phyloP scores from a whole-genome alignment of 441 rosid species.

The Mallotus repandus region DNA sequence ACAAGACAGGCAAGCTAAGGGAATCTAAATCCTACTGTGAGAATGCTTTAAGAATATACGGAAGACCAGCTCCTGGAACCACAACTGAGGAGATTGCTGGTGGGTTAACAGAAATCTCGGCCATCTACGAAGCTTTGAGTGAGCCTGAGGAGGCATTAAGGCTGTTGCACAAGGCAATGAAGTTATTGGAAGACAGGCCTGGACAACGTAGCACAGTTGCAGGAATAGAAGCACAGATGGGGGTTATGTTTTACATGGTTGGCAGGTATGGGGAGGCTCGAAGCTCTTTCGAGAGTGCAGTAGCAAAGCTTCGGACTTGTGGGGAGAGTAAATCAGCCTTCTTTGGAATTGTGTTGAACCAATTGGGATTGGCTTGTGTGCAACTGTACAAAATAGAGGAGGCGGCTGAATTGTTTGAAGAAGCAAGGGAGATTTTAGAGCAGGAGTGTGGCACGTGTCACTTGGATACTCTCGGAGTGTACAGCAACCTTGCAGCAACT shows the following conservation, averaged over 20 bases:
- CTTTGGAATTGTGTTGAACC: slow-evolving; percentile 87
- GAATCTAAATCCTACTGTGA: slow-evolving; percentile 93
- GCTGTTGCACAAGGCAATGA: slow-evolving; percentile 76
- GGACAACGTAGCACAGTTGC: slow-evolving; percentile 86
- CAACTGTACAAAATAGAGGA: slow-evolving; percentile 85
- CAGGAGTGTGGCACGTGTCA: slow-evolving; percentile 81
- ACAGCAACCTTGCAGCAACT: slow-evolving; percentile 94
- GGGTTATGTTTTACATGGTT: slow-evolving; percentile 80
- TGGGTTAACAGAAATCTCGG: slow-evolving; percentile 82
- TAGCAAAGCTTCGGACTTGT: slow-evolving; percentile 68
- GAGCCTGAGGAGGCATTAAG: slow-evolving; percentile 92
- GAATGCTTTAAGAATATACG: slow-evolving; percentile 79
- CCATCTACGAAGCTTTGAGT: slow-evolving; percentile 77
- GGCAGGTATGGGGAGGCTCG: slow-evolving; percentile 82
- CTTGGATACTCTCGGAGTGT: slow-evolving; percentile 86
- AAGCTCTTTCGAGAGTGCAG: slow-evolving; percentile 65
- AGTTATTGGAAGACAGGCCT: slow-evolving; percentile 74
- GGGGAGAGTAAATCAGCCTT: slow-evolving; percentile 82
- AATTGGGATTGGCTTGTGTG: slow-evolving; percentile 87
- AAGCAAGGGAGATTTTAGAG: slow-evolving; percentile 79
- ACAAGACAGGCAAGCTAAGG: slow-evolving; percentile 79
- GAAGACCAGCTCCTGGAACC: slow-evolving; percentile 77
- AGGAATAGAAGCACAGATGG: slow-evolving; percentile 94
- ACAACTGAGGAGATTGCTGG: slow-evolving; percentile 78
- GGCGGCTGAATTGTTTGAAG: slow-evolving; percentile 82